Percentiles rank a stretch among this genome's conserved stretches.
Evolutionary conservation across 768 basidiomycete species (phyloP).

Genomic region (Agaricus bisporus): DNA sequence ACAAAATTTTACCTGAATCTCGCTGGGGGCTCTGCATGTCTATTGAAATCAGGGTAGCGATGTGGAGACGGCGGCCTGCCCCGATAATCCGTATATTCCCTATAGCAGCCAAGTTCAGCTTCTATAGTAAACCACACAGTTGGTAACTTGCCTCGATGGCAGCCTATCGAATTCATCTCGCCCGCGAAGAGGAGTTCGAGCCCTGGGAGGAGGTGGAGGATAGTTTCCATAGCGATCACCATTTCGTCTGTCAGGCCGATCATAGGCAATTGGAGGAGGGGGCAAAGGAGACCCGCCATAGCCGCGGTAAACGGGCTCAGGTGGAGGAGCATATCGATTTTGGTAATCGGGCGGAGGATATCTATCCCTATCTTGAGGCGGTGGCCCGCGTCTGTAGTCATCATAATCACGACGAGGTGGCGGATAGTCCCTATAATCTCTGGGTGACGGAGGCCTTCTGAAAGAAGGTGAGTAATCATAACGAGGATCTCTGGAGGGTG

Average conservation of each 20-base stretch:
- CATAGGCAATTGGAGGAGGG: conserved; percentile 46
- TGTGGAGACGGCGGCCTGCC: conserved; percentile 52
- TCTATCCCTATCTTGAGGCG: conserved; percentile 41
- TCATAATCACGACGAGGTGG: conserved; percentile 58
- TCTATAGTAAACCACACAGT: background rate
- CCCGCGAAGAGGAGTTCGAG: conserved; percentile 45
- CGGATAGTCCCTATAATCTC: conserved; percentile 65
- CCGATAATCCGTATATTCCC: conserved; percentile 55
- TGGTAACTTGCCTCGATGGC: conserved; percentile 44
- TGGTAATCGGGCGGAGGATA: conserved; percentile 49
- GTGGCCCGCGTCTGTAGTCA: conserved; percentile 53
- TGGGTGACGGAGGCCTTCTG: conserved; percentile 55
- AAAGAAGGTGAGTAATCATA: conserved; percentile 53
- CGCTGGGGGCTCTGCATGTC: conserved; percentile 36
- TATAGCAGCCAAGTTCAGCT: conserved; percentile 18
- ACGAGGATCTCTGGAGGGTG: conserved; percentile 48
- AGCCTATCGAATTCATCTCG: conserved; percentile 62
- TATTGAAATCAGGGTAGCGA: conserved; percentile 41
- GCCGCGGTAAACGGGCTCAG: conserved; percentile 49
- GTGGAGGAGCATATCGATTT: conserved; percentile 51
- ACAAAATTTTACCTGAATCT: conserved; percentile 36
- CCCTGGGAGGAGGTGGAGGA: conserved; percentile 42
- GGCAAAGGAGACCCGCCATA: conserved; percentile 39
- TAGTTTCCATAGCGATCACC: conserved; percentile 41
- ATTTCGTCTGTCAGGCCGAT: conserved; percentile 51